A percentile compares a stretch with the other conserved stretches of the same genome.
Evolutionary conservation across 805 yeast genomes (phyloP).

Genomic region (Saccharomyces jurei): DNA sequence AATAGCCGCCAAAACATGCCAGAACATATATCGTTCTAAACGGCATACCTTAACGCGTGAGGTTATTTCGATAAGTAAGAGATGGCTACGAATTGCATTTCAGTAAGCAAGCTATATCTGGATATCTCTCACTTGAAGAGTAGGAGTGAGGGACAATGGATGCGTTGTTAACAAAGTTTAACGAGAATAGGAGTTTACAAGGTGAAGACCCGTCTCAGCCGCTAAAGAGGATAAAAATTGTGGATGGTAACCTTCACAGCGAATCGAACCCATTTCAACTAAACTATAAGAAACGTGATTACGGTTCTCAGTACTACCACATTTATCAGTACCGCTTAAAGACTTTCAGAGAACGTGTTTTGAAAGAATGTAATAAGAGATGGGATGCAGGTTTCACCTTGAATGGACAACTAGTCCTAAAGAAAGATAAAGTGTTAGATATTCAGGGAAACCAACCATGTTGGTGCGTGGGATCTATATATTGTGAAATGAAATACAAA

Average conservation of each 20-base stretch:
- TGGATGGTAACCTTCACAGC: slow-evolving; percentile 6
- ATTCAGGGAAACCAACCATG: slow-evolving; percentile 40
- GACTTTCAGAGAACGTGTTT: slow-evolving; percentile 39
- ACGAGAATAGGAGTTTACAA: slow-evolving; percentile 5
- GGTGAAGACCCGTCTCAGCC: slow-evolving; percentile 7
- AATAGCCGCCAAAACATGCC: neutral
- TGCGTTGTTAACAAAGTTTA: slow-evolving; percentile 8
- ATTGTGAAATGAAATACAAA: slow-evolving; percentile 74
- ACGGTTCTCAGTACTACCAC: slow-evolving; percentile 49
- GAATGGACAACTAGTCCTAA: slow-evolving; percentile 31
- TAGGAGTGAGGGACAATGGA: slow-evolving; percentile 6
- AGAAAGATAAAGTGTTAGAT: slow-evolving; percentile 38
- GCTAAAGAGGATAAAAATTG: slow-evolving; percentile 10
- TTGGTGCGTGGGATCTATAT: slow-evolving; percentile 84
- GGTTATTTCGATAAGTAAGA: neutral
- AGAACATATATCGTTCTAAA: neutral
- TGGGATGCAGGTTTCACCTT: slow-evolving; percentile 48
- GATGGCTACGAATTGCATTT: neutral
- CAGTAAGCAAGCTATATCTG: neutral
- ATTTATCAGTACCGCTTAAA: slow-evolving; percentile 48
- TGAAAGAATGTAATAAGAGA: slow-evolving; percentile 38
- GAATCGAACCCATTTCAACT: slow-evolving; percentile 19
- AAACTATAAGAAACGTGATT: slow-evolving; percentile 33
- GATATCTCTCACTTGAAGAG: neutral
- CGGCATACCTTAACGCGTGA: neutral